These are phyloP conservation scores for Medicago lupulina DNA, from an alignment of 306 rosid species.

Conservation along the genomic window DNA sequence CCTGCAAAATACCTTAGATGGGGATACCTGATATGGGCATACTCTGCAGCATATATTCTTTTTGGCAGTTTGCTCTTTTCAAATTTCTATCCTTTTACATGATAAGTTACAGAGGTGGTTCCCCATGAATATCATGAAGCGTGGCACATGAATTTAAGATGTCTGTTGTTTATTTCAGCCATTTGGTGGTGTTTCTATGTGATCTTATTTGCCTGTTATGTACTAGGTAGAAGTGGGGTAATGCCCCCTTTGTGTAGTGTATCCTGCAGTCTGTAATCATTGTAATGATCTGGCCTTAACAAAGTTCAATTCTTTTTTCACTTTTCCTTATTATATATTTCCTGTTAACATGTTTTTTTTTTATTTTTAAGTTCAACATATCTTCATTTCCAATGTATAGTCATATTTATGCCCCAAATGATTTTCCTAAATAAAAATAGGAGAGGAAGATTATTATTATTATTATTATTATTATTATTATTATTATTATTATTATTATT, in stretches of 20 bases:
- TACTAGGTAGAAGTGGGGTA: slow-evolving; percentile 5
- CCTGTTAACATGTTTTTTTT: background rate
- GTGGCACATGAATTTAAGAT: slow-evolving; percentile 18
- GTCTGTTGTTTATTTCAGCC: slow-evolving; percentile 9
- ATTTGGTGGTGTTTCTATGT: slow-evolving; percentile 32
- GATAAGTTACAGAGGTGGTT: slow-evolving; percentile 35
- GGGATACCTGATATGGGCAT: slow-evolving; percentile 84
- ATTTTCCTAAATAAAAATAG: no score
- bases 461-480: no score
- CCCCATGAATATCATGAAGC: background rate
- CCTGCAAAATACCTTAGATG: slow-evolving; percentile 51
- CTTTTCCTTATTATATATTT: background rate
- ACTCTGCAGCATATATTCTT: slow-evolving; percentile 76
- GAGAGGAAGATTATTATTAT: no score
- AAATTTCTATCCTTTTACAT: slow-evolving; percentile 92
- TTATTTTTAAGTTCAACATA: background rate
- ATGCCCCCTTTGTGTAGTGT: background rate
- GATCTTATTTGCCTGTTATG: slow-evolving; percentile 10
- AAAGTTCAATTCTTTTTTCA: background rate
- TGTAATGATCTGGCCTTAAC: background rate
- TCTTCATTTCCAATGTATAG: background rate
- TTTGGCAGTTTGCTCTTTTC: slow-evolving; percentile 89
- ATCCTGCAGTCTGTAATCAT: background rate
- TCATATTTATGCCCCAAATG: background rate
- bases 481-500: no score